phyloP scores from a whole-genome alignment of 441 rosid genomes.

The Biscutella laevigata region DNA sequence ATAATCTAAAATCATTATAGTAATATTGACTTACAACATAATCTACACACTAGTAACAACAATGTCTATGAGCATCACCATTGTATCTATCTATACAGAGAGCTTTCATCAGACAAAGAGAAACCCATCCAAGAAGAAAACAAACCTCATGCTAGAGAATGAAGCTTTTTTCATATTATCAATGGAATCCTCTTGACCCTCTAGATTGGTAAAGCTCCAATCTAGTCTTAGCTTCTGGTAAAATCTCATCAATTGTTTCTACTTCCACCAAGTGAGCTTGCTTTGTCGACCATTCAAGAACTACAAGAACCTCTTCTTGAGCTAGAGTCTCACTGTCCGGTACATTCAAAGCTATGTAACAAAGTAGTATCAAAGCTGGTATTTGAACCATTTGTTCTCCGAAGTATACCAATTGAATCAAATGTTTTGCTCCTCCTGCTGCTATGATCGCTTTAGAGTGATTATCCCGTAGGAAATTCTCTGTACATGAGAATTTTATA shows the following conservation, averaged over 20 bases:
- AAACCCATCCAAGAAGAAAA: too few species aligned
- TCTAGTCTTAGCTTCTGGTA: constrained; percentile 62
- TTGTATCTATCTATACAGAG: too few species aligned
- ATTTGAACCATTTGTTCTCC: constrained; percentile 66
- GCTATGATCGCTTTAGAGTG: constrained; percentile 75
- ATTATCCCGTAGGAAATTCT: constrained; percentile 70
- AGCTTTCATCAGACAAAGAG: too few species aligned
- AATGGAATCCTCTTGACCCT: constrained; percentile 62
- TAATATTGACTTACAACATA: too few species aligned
- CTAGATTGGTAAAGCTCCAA: constrained; percentile 84
- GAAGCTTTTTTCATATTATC: too few species aligned
- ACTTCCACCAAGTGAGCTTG: constrained; percentile 51
- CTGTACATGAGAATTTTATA: constrained; percentile 64
- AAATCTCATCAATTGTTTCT: constrained; percentile 42
- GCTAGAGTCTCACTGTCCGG: constrained; percentile 92
- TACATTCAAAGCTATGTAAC: constrained; percentile 66
- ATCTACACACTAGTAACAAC: too few species aligned
- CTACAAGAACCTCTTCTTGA: constrained; percentile 55
- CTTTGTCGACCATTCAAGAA: constrained; percentile 86
- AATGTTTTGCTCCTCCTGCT: constrained; percentile 76
- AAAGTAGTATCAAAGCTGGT: constrained; percentile 51
- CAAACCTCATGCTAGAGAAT: too few species aligned
- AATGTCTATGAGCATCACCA: too few species aligned
- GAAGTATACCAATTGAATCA: constrained; percentile 79
- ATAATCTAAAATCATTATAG: too few species aligned